A percentile compares a stretch with the other conserved stretches of the same genome.
These are phyloP conservation scores for Stevia rebaudiana DNA, from an alignment of 140 eudicot species.

Conservation along the genomic window DNA sequence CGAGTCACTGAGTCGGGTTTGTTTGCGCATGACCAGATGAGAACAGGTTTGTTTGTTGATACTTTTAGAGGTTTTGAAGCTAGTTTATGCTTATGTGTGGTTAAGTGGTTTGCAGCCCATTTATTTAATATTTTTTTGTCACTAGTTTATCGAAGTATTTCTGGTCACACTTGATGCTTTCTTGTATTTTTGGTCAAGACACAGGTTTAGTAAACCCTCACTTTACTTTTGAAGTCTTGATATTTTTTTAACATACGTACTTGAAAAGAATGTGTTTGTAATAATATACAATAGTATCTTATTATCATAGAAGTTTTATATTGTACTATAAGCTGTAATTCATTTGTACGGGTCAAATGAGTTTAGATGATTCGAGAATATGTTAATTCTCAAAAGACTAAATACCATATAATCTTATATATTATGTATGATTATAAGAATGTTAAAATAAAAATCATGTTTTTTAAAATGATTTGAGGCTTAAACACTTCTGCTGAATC, in stretches of 20 bases:
- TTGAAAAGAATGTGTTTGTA: not conserved
- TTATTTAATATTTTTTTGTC: not conserved
- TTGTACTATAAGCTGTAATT: not conserved
- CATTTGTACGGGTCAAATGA: too few relatives aligned
- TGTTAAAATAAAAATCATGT: too few relatives aligned
- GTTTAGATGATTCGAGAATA: too few relatives aligned
- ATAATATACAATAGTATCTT: not conserved
- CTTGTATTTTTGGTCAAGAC: not conserved
- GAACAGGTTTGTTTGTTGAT: constrained; percentile 18
- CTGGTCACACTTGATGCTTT: not conserved
- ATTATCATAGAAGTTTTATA: not conserved
- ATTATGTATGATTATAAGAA: too few relatives aligned
- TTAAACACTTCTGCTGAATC: too few relatives aligned
- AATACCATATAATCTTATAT: too few relatives aligned
- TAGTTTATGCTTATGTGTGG: constrained; percentile 15
- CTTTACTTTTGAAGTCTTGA: not conserved
- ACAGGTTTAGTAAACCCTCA: not conserved
- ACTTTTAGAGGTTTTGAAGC: constrained; percentile 1
- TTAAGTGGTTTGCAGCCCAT: not conserved
- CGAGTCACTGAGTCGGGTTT: constrained; percentile 1
- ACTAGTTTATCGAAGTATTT: not conserved
- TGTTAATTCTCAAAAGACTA: too few relatives aligned
- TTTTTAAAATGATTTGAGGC: too few relatives aligned
- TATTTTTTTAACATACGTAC: not conserved
- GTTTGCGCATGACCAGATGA: constrained; percentile 2